Percentiles rank a stretch among this genome's conserved stretches.
These are phyloP conservation scores for Sphagnum magellanicum DNA, from an alignment of 228 moss, liverwort and hornwort species.

Conservation along the genomic window DNA sequence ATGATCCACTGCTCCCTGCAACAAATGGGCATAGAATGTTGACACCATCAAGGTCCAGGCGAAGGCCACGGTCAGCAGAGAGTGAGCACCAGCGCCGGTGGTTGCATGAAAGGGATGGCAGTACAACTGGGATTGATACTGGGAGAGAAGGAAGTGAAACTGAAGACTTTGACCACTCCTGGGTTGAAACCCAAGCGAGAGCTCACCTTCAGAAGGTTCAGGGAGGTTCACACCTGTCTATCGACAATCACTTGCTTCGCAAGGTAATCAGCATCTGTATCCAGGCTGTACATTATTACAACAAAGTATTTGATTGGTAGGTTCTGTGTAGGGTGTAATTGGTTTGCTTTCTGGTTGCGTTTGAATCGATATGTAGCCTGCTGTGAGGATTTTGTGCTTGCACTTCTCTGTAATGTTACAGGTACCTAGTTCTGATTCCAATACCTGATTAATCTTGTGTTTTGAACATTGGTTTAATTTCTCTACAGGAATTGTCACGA, in stretches of 20 bases:
- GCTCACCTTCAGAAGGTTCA: constrained; percentile 20
- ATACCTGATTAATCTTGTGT: background rate
- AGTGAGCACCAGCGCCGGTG: constrained; percentile 39
- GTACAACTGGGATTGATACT: constrained; percentile 17
- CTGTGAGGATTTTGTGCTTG: background rate
- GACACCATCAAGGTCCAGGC: constrained; percentile 43
- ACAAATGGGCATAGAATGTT: constrained; percentile 20
- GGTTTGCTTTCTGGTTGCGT: background rate
- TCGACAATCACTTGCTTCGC: constrained; percentile 30
- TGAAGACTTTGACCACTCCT: constrained; percentile 19
- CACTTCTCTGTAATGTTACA: background rate
- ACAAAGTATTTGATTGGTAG: background rate
- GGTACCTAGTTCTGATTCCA: background rate
- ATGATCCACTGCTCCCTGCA: constrained; percentile 30
- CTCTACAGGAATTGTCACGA: constrained; percentile 36
- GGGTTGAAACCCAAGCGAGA: constrained; percentile 12
- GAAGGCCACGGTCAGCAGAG: constrained; percentile 64
- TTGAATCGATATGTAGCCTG: background rate
- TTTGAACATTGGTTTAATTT: background rate
- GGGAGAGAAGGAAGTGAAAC: constrained; percentile 62
- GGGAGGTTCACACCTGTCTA: constrained; percentile 24
- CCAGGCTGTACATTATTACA: background rate
- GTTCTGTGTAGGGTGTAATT: background rate
- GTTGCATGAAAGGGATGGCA: constrained; percentile 45
- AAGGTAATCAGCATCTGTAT: constrained; percentile 12